These are phyloP conservation scores for Pseudognaphalium luteoalbum DNA, from an alignment of 129 eudicot species.

Conservation along the genomic window DNA sequence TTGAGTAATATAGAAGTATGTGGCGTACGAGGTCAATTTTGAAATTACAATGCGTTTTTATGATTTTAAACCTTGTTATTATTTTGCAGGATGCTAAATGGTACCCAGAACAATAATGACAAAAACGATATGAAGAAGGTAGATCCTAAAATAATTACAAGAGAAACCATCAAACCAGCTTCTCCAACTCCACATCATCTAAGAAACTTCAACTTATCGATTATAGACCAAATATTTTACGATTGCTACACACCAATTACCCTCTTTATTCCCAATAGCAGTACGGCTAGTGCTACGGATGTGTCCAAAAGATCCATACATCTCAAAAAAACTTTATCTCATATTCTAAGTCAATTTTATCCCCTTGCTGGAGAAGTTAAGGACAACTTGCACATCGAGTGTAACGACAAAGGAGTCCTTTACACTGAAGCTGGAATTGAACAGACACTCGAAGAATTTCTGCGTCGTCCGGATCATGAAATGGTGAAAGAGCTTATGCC, in stretches of 20 bases:
- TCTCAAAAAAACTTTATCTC: conserved; percentile 15
- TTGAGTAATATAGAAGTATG: no score
- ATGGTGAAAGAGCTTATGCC: conserved; percentile 5
- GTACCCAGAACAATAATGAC: background rate
- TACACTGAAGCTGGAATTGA: conserved; percentile 10
- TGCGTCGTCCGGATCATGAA: conserved; percentile 2
- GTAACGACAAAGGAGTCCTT: conserved; percentile 28
- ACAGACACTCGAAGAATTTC: background rate
- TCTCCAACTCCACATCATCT: conserved; percentile 31
- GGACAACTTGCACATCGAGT: conserved; percentile 7
- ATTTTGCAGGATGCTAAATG: background rate
- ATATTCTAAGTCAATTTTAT: conserved; percentile 15
- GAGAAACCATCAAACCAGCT: conserved; percentile 27
- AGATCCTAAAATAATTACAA: conserved; percentile 20
- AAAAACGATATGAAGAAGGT: background rate
- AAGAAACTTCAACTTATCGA: conserved; percentile 16
- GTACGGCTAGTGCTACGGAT: background rate
- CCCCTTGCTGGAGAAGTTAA: conserved; percentile 22
- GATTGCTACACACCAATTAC: background rate
- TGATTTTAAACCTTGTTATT: background rate
- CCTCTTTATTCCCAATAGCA: conserved; percentile 1
- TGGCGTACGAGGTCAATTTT: no score
- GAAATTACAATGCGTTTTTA: no score
- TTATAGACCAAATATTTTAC: conserved; percentile 11
- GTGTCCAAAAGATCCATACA: background rate